Conservation (phyloP, 1,284 basidiomycete genomes). For the Earliella scabrosa region DNA sequence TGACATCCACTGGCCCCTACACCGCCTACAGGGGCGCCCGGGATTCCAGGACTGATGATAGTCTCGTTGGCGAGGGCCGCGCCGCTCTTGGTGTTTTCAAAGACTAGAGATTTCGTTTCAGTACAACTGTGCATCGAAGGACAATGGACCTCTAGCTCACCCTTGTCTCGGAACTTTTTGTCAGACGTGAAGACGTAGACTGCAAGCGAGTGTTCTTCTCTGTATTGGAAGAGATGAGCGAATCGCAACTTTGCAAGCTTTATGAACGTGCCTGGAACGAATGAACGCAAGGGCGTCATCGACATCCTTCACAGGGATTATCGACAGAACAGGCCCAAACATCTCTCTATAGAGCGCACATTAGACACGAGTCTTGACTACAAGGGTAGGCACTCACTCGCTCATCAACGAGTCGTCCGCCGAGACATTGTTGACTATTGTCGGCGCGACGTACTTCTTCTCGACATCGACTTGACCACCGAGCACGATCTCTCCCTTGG, state of each 20-base stretch:
- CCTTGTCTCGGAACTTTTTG: slow-evolving; percentile 60
- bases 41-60: slow-evolving; percentile 51
- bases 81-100: slow-evolving; percentile 69
- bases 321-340: slow-evolving; percentile 56
- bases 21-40: slow-evolving; percentile 74
- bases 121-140: too few species aligned
- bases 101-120: too few species aligned
- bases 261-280: slow-evolving; percentile 53
- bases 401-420: slow-evolving; percentile 74
- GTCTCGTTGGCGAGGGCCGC: slow-evolving; percentile 66
- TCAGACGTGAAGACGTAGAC: slow-evolving; percentile 78
- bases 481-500: slow-evolving; percentile 71
- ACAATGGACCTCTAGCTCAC: too few species aligned
- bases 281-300: slow-evolving; percentile 77
- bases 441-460: slow-evolving; percentile 67
- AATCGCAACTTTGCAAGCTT: background rate
- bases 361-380: too few species aligned
- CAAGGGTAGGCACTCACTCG: too few species aligned
- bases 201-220: slow-evolving; percentile 74
- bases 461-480: slow-evolving; percentile 71
- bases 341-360: slow-evolving; percentile 32
- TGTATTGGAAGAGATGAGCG: background rate
- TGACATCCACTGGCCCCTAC: slow-evolving; percentile 72
- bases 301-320: slow-evolving; percentile 73
- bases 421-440: slow-evolving; percentile 65